A percentile compares a stretch with the other conserved stretches of the same genome.
These are phyloP conservation scores for Iberis amara DNA, from an alignment of 441 rosid species.

Conservation along the genomic window DNA sequence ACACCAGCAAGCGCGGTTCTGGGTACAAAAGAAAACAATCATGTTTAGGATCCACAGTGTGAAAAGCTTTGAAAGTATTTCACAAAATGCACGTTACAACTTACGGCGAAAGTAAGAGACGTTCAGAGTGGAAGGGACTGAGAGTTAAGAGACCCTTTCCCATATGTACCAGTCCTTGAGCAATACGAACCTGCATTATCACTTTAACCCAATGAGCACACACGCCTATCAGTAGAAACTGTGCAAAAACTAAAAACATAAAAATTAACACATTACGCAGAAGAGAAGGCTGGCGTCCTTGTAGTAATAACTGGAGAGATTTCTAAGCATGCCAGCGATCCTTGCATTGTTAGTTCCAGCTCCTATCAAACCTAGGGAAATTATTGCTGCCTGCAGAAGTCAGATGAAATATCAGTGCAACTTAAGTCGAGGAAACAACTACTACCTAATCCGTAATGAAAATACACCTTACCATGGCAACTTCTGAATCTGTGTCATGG, in stretches of 20 bases:
- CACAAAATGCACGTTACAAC: conserved; percentile 22
- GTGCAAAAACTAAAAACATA: background rate
- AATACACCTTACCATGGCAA: conserved; percentile 65
- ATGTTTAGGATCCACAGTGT: conserved; percentile 7
- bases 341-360: conserved; percentile 96
- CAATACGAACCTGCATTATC: conserved; percentile 73
- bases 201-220: conserved; percentile 18
- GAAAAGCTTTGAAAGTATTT: conserved; percentile 5
- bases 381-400: conserved; percentile 67
- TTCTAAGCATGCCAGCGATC: conserved; percentile 92
- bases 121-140: conserved; percentile 87
- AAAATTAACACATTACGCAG: conserved; percentile 47
- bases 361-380: conserved; percentile 89
- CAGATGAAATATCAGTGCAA: conserved; percentile 24
- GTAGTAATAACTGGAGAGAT: conserved; percentile 86
- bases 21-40: conserved; percentile 20
- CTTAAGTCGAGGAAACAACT: conserved; percentile 8
- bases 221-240: conserved; percentile 10
- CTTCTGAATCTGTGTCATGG: conserved; percentile 94
- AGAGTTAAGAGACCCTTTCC: conserved; percentile 93
- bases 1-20: conserved; percentile 92
- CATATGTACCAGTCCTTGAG: conserved; percentile 88
- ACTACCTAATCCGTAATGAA: conserved; percentile 8
- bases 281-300: conserved; percentile 81
- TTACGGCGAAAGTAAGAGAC: conserved; percentile 80